Evolutionary conservation across 805 yeast genomes (phyloP), one percentile per base, ranked within the genome.

Genomic region (Myxozyma sirexii): DNA sequence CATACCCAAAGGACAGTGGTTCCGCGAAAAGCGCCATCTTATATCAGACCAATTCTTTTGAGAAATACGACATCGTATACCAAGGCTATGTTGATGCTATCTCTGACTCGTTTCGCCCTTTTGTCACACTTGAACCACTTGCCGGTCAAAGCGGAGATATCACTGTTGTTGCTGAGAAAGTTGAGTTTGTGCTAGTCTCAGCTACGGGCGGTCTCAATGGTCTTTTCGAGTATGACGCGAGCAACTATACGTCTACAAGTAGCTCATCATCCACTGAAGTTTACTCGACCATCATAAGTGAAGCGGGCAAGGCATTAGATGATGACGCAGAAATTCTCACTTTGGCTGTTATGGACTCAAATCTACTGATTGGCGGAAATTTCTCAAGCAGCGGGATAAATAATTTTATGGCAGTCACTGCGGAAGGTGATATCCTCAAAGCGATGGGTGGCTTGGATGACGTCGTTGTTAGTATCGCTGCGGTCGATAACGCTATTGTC

Each of bases 41-140:
- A 23, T 90, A 84, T 71, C 98, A 94, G 74, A 90, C 90, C 49
- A 94, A 94, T 71, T 77, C 83, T 37, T 80, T 83, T 57, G 81
- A 85, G 50, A 94, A 94, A 72, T 93, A 90, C 71, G 98, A 94
- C 72, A 77, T 80, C 19, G 70, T 94, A 6, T 93, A 75, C 71
- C 76, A 80, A 44, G 99, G 98, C 0, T 83, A 82, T 60, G 71
- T 92, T 50, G 79, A 82, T 23, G 81, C 82, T 1, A 49, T 55
- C 3, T 47, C 66, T 15, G 63, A 56, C 10, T 66, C 62, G 1
- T 73, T 79, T 38, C 67, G 79, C 1, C 81, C 83, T 1, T 75
- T 74, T 21, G 75, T 88, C 10, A 76, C 75, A 5, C 65, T 87
- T 63, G 69, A 77, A 3, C 73, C 80, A 1, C 65, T 74, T 6